A percentile compares a stretch with the other conserved stretches of the same genome.
Evolutionary conservation across 306 rosid species (phyloP).

Genomic region (Senna siamea): DNA sequence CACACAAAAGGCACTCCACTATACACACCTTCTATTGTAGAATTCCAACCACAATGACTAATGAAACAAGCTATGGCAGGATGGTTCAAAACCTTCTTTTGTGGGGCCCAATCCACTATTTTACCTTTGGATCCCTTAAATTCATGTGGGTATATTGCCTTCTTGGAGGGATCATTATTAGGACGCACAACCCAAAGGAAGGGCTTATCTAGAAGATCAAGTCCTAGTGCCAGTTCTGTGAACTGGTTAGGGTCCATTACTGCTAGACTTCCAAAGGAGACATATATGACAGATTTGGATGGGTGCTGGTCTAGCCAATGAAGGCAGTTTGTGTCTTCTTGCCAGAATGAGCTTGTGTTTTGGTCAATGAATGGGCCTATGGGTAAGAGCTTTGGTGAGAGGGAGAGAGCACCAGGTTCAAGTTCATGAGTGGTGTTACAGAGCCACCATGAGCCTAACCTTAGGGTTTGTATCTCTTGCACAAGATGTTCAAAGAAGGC

Average conservation of each 20-base stretch:
- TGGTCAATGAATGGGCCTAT: not conserved
- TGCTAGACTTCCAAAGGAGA: not conserved
- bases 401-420: not conserved
- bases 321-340: not conserved
- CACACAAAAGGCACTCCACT: not conserved
- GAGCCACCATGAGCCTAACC: not conserved
- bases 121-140: not conserved
- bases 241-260: not conserved
- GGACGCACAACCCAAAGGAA: slow-evolving; percentile 1
- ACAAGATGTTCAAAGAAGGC: not conserved
- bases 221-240: not conserved
- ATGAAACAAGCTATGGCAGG: not conserved
- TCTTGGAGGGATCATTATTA: no score
- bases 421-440: not conserved
- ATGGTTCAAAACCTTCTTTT: not conserved
- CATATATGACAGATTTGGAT: not conserved
- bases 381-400: not conserved
- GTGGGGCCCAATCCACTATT: not conserved
- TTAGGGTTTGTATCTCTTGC: not conserved
- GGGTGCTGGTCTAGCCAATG: not conserved
- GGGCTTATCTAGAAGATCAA: not conserved
- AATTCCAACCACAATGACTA: slow-evolving; percentile 11
- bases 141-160: not conserved
- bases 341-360: not conserved
- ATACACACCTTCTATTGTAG: not conserved